Evolutionary conservation across 2,329 filamentous ascomycete genomes (phyloP).

Genomic region (Paecilomyces formosus): DNA sequence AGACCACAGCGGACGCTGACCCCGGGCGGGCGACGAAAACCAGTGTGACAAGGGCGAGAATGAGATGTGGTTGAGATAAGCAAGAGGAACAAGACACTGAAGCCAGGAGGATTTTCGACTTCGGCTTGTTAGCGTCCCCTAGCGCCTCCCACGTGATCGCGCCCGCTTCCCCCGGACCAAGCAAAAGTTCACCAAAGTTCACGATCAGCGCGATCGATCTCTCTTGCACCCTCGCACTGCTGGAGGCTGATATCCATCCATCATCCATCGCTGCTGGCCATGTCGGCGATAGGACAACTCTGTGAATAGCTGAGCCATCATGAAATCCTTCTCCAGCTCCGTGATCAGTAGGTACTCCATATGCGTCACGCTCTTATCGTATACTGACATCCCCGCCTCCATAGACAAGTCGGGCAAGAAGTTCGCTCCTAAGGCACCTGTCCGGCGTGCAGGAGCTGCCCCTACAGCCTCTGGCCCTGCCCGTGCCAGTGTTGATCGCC

Average conservation of each 20-base stretch:
- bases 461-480: constrained; percentile 25
- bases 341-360: constrained; percentile 39
- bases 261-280: constrained; percentile 4
- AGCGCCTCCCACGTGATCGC: constrained; percentile 31
- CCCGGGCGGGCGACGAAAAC: constrained; percentile 7
- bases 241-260: too few relatives aligned
- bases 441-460: constrained; percentile 46
- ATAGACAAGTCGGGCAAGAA: constrained; percentile 63
- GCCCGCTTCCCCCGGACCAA: constrained; percentile 20
- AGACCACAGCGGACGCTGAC: constrained; percentile 2
- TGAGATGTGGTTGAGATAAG: constrained; percentile 19
- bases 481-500: constrained; percentile 33
- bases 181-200: background rate
- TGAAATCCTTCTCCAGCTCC: constrained; percentile 48
- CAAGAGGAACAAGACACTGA: constrained; percentile 12
- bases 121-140: constrained; percentile 21
- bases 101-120: constrained; percentile 37
- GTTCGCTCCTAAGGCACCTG: constrained; percentile 65
- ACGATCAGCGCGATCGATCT: constrained; percentile 1
- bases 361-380: background rate
- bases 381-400: constrained; percentile 6
- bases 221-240: background rate
- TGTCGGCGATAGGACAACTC: constrained; percentile 3
- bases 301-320: constrained; percentile 10
- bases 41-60: constrained; percentile 8